Evolutionary conservation across 495 filamentous ascomycete genomes (phyloP).

Genomic region (Filosporella fistucella): DNA sequence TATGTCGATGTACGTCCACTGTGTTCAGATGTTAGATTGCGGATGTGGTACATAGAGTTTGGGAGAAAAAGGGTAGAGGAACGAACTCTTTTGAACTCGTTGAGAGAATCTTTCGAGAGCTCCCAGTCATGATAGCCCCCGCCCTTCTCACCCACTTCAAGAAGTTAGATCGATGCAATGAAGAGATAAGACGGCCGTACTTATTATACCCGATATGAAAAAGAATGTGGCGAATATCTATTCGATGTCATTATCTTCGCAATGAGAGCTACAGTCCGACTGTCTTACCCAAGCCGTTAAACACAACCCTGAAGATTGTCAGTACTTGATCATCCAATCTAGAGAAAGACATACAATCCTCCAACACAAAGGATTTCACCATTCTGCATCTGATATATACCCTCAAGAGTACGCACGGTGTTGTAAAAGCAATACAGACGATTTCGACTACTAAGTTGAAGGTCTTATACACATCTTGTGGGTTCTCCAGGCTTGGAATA

Average conservation of each 20-base stretch:
- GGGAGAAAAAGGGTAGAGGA: background rate
- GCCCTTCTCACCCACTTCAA: background rate
- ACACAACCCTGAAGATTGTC: background rate
- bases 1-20: background rate
- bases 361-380: background rate
- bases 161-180: background rate
- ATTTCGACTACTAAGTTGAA: background rate
- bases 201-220: background rate
- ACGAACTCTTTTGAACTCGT: background rate
- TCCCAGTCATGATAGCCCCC: constrained; percentile 6
- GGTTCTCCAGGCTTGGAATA: background rate
- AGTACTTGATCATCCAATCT: background rate
- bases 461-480: constrained; percentile 1
- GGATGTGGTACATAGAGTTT: background rate
- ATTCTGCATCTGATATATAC: background rate
- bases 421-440: background rate
- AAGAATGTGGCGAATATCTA: background rate
- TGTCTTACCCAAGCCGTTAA: background rate
- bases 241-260: background rate
- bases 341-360: background rate
- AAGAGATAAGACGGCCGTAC: background rate
- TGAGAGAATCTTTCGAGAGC: background rate
- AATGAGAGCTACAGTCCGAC: background rate
- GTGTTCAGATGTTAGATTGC: background rate
- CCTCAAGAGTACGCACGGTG: background rate